Conservation (phyloP, 768 basidiomycete species). For the Suillus weaverae region DNA sequence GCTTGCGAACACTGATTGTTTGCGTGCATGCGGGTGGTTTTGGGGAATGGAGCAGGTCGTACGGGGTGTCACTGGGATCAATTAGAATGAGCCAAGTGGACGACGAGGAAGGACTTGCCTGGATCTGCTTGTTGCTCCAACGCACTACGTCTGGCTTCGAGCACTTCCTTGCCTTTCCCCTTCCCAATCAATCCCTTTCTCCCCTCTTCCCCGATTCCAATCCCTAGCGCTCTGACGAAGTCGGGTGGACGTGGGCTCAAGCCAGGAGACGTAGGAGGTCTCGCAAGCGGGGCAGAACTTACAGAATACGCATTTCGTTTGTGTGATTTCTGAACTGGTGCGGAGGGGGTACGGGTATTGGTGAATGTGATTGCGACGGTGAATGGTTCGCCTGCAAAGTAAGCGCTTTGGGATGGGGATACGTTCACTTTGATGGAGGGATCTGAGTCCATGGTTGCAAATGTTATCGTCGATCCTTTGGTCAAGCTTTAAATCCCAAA, state of each 20-base stretch:
- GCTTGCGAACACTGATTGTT: conserved; percentile 56
- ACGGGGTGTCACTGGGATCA: conserved; percentile 44
- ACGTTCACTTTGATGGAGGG: conserved; percentile 67
- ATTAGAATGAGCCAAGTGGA: conserved; percentile 6
- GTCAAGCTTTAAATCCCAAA: neutral
- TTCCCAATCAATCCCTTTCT: conserved; percentile 60
- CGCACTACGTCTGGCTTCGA: conserved; percentile 55
- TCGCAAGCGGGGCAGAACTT: conserved; percentile 77
- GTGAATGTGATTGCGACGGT: conserved; percentile 84
- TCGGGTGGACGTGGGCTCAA: conserved; percentile 39
- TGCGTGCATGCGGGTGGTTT: conserved; percentile 77
- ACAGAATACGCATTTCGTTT: conserved; percentile 78
- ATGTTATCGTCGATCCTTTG: neutral
- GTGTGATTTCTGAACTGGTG: conserved; percentile 40
- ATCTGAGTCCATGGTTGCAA: conserved; percentile 31
- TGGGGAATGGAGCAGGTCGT: conserved; percentile 52
- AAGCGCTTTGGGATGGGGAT: conserved; percentile 81
- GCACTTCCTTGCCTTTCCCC: conserved; percentile 44
- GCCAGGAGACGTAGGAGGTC: conserved; percentile 83
- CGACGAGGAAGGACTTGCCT: conserved; percentile 12
- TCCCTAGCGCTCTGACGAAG: conserved; percentile 17
- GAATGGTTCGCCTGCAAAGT: conserved; percentile 91
- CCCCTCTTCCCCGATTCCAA: conserved; percentile 34
- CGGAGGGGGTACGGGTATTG: conserved; percentile 64
- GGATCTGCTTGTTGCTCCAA: conserved; percentile 33